Percentiles rank a stretch among this genome's conserved stretches.
phyloP scores from a whole-genome alignment of 805 yeast species.

The Saturnispora saitoi region DNA sequence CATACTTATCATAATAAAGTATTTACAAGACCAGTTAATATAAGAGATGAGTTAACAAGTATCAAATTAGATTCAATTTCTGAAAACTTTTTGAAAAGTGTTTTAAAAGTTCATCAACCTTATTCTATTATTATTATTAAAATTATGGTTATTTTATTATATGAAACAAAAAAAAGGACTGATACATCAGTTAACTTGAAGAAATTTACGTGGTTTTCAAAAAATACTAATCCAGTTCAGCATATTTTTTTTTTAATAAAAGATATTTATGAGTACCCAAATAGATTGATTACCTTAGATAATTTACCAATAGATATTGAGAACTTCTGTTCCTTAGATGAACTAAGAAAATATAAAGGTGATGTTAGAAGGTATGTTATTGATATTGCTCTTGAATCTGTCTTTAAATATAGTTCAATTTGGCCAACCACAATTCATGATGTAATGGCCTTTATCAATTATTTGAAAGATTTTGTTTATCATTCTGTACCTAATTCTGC shows the following conservation, averaged over 20 bases:
- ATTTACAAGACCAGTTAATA: constrained; percentile 8
- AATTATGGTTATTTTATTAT: constrained; percentile 8
- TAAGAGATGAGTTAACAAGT: constrained; percentile 6
- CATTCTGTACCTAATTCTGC: background rate
- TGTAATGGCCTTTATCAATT: constrained; percentile 8
- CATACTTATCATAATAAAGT: constrained; percentile 11
- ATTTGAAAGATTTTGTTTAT: constrained; percentile 10
- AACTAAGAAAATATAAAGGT: constrained; percentile 4
- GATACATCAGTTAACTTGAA: background rate
- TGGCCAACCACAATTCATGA: constrained; percentile 9
- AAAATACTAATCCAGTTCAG: constrained; percentile 13
- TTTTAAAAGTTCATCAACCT: constrained; percentile 5
- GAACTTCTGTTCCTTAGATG: constrained; percentile 9
- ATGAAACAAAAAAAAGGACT: constrained; percentile 10
- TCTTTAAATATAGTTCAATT: background rate
- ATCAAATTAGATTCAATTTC: constrained; percentile 4
- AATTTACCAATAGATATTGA: constrained; percentile 10
- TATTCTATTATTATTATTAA: constrained; percentile 3
- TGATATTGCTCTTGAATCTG: constrained; percentile 4
- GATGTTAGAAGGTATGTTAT: constrained; percentile 12
- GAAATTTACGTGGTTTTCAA: constrained; percentile 12
- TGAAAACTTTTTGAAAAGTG: constrained; percentile 2
- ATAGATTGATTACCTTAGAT: constrained; percentile 6
- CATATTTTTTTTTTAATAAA: constrained; percentile 11
- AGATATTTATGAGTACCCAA: constrained; percentile 12